phyloP scores from a whole-genome alignment of 805 yeast species.

The Cyberlindnera sargentensis region DNA sequence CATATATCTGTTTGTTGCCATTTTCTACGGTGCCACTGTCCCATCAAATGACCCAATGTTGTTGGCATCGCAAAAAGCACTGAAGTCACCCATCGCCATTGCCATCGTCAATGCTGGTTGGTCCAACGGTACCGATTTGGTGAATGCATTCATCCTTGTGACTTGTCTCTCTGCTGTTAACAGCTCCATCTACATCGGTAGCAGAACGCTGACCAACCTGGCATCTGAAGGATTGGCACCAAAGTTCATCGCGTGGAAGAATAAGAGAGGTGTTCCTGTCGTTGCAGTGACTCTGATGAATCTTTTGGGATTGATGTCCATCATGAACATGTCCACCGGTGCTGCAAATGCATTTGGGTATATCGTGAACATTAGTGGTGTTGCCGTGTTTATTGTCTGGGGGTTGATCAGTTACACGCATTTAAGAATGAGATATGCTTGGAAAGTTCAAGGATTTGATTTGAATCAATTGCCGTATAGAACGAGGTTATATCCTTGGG shows the following conservation, averaged over 20 bases:
- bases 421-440: constrained; percentile 60
- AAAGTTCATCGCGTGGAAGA: constrained; percentile 40
- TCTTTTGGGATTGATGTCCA: constrained; percentile 55
- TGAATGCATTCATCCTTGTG: constrained; percentile 62
- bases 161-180: constrained; percentile 67
- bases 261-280: constrained; percentile 56
- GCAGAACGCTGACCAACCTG: constrained; percentile 58
- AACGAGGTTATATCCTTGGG: constrained; percentile 45
- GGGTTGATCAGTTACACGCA: constrained; percentile 56
- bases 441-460: constrained; percentile 55
- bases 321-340: constrained; percentile 45
- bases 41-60: constrained; percentile 56
- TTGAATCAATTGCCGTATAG: constrained; percentile 65
- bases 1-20: constrained; percentile 55
- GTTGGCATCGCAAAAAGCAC: constrained; percentile 27
- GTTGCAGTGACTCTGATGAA: constrained; percentile 53
- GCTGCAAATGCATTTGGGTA: constrained; percentile 60
- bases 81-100: constrained; percentile 65
- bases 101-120: constrained; percentile 68
- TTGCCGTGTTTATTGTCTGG: constrained; percentile 73
- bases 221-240: constrained; percentile 61
- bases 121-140: constrained; percentile 53
- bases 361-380: constrained; percentile 67
- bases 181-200: constrained; percentile 61
- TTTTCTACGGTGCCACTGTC: constrained; percentile 62